A percentile compares a stretch with the other conserved stretches of the same genome.
Evolutionary conservation across 2,329 filamentous ascomycete genomes (phyloP).

Genomic region (Epicoccum nigrum): DNA sequence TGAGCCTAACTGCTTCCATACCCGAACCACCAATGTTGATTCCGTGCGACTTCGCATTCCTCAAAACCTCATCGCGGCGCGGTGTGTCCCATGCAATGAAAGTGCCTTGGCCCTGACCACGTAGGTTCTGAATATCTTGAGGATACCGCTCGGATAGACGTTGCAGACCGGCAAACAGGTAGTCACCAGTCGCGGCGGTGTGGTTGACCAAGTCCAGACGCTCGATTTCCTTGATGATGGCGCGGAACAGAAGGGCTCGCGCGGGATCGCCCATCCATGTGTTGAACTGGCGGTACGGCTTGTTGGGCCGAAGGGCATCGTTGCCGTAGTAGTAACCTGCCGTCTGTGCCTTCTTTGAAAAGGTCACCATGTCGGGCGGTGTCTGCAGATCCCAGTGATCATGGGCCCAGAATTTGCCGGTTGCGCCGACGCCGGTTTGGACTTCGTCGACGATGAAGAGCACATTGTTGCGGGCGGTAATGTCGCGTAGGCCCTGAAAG

Average conservation of each 20-base stretch:
- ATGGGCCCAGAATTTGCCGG: conserved; percentile 95
- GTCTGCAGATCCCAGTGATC: conserved; percentile 85
- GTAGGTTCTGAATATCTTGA: conserved; percentile 77
- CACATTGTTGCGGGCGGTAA: conserved; percentile 78
- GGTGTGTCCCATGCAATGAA: conserved; percentile 93
- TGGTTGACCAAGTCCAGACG: conserved; percentile 76
- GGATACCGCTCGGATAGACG: conserved; percentile 73
- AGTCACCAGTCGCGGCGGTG: conserved; percentile 78
- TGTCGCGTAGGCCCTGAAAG: conserved; percentile 80
- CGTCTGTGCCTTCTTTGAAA: conserved; percentile 93
- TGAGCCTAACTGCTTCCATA: conserved; percentile 73
- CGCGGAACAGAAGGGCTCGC: conserved; percentile 82
- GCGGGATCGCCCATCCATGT: conserved; percentile 96
- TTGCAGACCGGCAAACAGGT: conserved; percentile 75
- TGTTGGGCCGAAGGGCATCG: conserved; percentile 80
- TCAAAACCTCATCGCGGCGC: conserved; percentile 77
- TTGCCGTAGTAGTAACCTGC: conserved; percentile 92
- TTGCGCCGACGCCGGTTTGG: conserved; percentile 90
- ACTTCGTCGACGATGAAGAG: conserved; percentile 94
- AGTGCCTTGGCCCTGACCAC: conserved; percentile 86
- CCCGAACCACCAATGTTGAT: conserved; percentile 90
- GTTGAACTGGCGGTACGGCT: conserved; percentile 95
- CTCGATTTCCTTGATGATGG: conserved; percentile 82
- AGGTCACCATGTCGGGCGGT: conserved; percentile 92
- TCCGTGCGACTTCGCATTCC: conserved; percentile 77